These are phyloP conservation scores for Cryptococcus sp. DNA, from an alignment of 1,284 basidiomycete species.

Conservation along the genomic window DNA sequence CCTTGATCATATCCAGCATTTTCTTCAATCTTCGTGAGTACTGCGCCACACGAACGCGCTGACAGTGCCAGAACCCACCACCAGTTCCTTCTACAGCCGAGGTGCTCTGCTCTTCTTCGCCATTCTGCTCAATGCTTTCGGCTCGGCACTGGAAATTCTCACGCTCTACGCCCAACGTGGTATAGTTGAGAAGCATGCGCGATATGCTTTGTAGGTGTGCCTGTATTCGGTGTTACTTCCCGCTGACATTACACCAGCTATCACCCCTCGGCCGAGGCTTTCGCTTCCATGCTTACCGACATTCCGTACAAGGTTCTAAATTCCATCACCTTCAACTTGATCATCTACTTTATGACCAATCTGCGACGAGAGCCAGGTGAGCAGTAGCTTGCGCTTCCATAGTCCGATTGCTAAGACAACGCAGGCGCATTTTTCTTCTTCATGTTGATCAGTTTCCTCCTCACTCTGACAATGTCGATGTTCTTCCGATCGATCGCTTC, in stretches of 20 bases:
- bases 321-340: constrained; percentile 49
- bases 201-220: constrained; percentile 53
- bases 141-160: constrained; percentile 50
- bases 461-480: constrained; percentile 56
- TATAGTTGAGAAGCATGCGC: constrained; percentile 54
- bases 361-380: constrained; percentile 49
- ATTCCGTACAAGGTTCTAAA: constrained; percentile 56
- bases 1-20: constrained; percentile 53
- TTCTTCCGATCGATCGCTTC: constrained; percentile 58
- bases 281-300: constrained; percentile 56
- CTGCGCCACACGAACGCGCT: not conserved
- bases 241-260: constrained; percentile 33
- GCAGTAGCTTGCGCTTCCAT: too few relatives aligned
- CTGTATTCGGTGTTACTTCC: constrained; percentile 2
- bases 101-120: constrained; percentile 55
- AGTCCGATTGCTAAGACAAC: not conserved
- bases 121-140: constrained; percentile 35
- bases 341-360: constrained; percentile 56
- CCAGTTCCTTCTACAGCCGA: constrained; percentile 43
- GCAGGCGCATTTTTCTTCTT: constrained; percentile 36
- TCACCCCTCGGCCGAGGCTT: constrained; percentile 55
- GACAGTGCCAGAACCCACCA: constrained; percentile 25
- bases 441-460: constrained; percentile 33
- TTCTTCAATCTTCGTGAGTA: constrained; percentile 52
- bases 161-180: constrained; percentile 56